Conservation (phyloP, 2,329 filamentous ascomycete genomes). For the Alternaria consortialis region DNA sequence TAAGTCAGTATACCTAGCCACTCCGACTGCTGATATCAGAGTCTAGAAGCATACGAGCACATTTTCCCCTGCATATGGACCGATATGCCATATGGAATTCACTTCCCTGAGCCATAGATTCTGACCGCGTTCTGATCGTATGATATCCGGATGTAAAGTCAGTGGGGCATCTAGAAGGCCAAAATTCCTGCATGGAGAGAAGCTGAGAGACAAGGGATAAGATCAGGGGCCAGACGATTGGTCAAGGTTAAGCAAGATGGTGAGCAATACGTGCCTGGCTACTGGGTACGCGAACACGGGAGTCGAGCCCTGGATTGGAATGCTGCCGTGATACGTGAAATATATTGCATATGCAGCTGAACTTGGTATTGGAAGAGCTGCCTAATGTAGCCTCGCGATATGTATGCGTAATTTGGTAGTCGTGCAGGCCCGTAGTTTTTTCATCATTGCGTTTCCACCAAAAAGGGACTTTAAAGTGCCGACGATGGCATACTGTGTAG, state of each 20-base stretch:
- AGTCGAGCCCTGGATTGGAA: constrained; percentile 17
- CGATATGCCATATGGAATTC: constrained; percentile 9
- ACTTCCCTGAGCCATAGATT: not conserved
- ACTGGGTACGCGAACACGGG: constrained; percentile 25
- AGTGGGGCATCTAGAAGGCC: not conserved
- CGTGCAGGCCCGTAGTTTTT: not conserved
- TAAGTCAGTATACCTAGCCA: not conserved
- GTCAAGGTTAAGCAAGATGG: constrained; percentile 6
- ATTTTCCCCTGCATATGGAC: constrained; percentile 4
- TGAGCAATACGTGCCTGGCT: constrained; percentile 16
- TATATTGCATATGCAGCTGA: constrained; percentile 36
- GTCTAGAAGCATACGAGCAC: constrained; percentile 33
- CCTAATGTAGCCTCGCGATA: constrained; percentile 7
- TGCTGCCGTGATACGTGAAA: constrained; percentile 24
- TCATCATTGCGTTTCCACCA: not conserved
- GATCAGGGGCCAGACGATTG: constrained; percentile 27
- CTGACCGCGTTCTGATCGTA: constrained; percentile 21
- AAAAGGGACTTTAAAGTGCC: not conserved
- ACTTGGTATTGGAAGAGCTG: constrained; percentile 10
- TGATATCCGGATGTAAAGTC: not conserved
- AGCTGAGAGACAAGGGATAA: constrained; percentile 30
- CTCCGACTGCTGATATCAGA: not conserved
- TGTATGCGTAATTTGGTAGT: not conserved
- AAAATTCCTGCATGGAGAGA: constrained; percentile 21
- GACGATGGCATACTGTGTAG: too few species aligned